Base-by-base conservation (phyloP, 2,329 filamentous ascomycete genomes). In the Sclerotinia trifoliorum region DNA sequence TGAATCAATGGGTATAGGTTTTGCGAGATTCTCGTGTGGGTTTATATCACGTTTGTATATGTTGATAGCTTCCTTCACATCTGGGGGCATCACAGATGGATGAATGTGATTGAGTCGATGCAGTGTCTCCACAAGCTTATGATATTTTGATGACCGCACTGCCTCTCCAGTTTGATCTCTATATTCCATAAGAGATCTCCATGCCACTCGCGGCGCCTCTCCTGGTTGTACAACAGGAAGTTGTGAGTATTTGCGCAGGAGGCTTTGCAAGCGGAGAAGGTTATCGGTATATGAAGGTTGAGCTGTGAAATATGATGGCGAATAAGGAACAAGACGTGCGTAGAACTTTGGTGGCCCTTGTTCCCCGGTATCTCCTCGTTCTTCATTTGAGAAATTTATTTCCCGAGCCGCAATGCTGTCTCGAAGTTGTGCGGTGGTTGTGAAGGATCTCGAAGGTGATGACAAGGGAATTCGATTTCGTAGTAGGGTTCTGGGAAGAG, bases 221-320 rank as follows among this genome's bases (percentile, higher is more conserved):
- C 84, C 85, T 0, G 86, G 78, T 1, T 87, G 80, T 15, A 94
- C 81, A 4, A 83, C 85, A 8, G 95, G 95, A 19, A 98, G 85
- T 35, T 88, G 83, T 68, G 87, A 84, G 78, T 95, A 90, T 79
- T 88, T 89, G 65, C 87, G 87, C 68, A 91, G 81, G 32, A 98
- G 84, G 15, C 85, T 83, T 74, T 92, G 87, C 60, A 99, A 84
- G 57, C 83, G 81, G 73, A 98, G 85, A 74, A 91, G 87, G 75
- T 91, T 86, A 80, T 99, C 95, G 80, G 90, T 95, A 83, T 97
- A 97, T 66, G 85, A 84, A 1, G 94, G 91, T 70, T 90, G 90
- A 65, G 90, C 90, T 65, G 93, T 94, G 82, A 98, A 99, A 81
- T 99, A 99, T n/a, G 94, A 95, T 3, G 92, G 89, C 48, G 94